Conservation (phyloP, 2,329 filamentous ascomycete species). For the Lizonia empirigonia region DNA sequence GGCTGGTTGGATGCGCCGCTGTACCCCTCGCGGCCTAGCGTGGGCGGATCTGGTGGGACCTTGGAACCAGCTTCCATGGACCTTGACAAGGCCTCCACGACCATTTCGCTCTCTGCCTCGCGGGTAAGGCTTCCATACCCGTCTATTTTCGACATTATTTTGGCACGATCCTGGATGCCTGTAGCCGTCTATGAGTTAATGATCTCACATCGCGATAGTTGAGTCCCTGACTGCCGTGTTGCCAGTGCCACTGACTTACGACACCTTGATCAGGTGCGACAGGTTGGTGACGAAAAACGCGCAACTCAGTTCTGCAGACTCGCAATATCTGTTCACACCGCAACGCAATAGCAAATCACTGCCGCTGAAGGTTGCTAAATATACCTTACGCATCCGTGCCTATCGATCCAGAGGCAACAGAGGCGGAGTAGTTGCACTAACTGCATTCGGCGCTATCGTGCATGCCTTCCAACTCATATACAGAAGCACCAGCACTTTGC, state of each 20-base stretch:
- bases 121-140: background rate
- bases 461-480: constrained; percentile 5
- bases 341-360: background rate
- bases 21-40: constrained; percentile 1
- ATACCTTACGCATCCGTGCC: constrained; percentile 18
- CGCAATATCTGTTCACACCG: background rate
- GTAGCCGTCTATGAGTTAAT: background rate
- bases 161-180: background rate
- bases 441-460: constrained; percentile 3
- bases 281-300: constrained; percentile 2
- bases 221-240: background rate
- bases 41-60: no score
- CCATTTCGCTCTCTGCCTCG: constrained; percentile 2
- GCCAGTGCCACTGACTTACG: background rate
- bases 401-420: constrained; percentile 1
- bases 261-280: constrained; percentile 2
- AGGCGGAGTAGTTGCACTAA: constrained; percentile 1
- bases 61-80: no score
- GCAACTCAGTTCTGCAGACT: background rate
- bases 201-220: background rate
- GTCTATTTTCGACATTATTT: background rate
- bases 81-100: constrained; percentile 4
- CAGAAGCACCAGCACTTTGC: background rate
- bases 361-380: constrained; percentile 5
- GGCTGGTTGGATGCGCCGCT: background rate